phyloP scores from a whole-genome alignment of 768 basidiomycete genomes.

The Cystobasidiopsis lactophilus region DNA sequence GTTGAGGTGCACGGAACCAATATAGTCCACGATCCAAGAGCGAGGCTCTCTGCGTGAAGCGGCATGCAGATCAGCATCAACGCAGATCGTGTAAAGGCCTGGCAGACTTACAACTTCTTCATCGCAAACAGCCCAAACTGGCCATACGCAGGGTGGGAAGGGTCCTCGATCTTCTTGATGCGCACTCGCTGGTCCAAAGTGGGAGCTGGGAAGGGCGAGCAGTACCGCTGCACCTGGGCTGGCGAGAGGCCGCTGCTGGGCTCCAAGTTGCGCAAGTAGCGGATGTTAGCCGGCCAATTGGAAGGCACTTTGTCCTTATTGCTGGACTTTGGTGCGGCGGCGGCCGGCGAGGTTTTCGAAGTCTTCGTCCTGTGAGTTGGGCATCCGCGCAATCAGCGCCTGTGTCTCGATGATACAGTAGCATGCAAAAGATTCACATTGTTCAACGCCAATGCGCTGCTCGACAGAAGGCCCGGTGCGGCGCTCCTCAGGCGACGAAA shows the following conservation, averaged over 20 bases:
- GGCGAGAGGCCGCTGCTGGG: not conserved
- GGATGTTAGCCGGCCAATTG: not conserved
- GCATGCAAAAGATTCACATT: not conserved
- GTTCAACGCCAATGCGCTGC: not conserved
- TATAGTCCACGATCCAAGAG: not conserved
- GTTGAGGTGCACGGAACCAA: not conserved
- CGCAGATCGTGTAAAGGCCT: too few relatives aligned
- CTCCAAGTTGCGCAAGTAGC: not conserved
- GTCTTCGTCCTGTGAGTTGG: not conserved
- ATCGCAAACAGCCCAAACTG: not conserved
- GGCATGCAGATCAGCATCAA: too few relatives aligned
- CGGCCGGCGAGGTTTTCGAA: not conserved
- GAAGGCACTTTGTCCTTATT: not conserved
- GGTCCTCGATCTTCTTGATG: not conserved
- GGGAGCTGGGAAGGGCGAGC: not conserved
- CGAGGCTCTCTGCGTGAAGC: too few relatives aligned
- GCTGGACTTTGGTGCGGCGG: not conserved
- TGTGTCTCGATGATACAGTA: not conserved
- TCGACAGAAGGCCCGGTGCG: too few relatives aligned
- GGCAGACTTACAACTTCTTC: not conserved
- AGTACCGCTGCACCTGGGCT: not conserved
- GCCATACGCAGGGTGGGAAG: not conserved
- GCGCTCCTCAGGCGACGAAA: too few relatives aligned
- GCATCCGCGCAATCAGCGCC: not conserved
- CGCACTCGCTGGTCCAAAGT: not conserved